A percentile compares a stretch with the other conserved stretches of the same genome.
Conservation (phyloP, 2,329 filamentous ascomycete genomes). For the Aspergillus niger region DNA sequence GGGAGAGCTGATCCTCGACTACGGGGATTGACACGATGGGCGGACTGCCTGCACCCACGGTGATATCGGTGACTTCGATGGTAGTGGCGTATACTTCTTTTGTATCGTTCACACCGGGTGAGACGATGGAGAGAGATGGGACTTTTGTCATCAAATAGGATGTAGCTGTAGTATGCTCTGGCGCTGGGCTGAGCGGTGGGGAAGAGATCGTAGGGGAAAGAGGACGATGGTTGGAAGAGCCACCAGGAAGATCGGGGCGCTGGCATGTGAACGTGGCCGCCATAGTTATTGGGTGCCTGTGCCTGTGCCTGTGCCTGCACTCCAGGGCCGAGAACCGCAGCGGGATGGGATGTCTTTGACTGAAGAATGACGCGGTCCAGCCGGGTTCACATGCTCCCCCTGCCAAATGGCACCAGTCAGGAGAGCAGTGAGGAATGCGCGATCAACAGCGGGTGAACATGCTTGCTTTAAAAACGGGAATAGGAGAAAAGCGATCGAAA, state of each 20-base stretch:
- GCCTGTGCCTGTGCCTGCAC: conserved; percentile 3
- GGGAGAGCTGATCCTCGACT: conserved; percentile 1
- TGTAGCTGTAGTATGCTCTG: neutral
- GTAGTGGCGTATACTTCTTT: neutral
- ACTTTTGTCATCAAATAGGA: neutral
- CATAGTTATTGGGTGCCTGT: conserved; percentile 10
- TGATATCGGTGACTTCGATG: conserved; percentile 6
- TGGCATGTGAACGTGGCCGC: conserved; percentile 33
- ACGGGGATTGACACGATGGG: neutral
- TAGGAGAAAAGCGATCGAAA: conserved; percentile 7
- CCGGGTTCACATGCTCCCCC: conserved; percentile 19
- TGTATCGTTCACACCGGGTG: conserved; percentile 8
- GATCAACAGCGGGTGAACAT: conserved; percentile 18
- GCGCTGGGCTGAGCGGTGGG: neutral
- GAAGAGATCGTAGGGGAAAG: neutral
- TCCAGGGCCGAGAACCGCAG: conserved; percentile 10
- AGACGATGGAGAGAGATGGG: conserved; percentile 1
- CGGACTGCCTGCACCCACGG: neutral
- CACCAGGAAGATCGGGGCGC: conserved; percentile 22
- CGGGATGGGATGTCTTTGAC: neutral
- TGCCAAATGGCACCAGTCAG: conserved; percentile 22
- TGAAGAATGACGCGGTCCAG: conserved; percentile 6
- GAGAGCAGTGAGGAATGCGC: conserved; percentile 8
- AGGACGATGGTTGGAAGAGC: neutral
- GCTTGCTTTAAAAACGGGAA: conserved; percentile 8